Evolutionary conservation across 1,139 yeast species (phyloP), one percentile per base, ranked within the genome.

Genomic region (Arxiozyma slooffiae): DNA sequence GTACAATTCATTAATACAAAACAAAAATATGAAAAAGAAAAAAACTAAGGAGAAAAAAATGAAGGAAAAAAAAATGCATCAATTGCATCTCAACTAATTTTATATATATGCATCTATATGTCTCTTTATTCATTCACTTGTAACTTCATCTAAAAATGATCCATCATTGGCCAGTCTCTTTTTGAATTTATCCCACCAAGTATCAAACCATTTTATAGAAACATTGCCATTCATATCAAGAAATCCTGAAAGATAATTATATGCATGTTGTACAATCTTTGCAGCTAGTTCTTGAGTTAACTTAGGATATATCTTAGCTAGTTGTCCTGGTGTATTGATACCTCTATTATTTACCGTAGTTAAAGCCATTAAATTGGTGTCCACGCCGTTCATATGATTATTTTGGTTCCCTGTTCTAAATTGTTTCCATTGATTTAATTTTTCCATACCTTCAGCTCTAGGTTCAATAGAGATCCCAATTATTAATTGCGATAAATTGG

Each of bases 101-200:
- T 17, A 39, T 6, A 20, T 17, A 18, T 18, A 42, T 16, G 7
- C 22, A 7, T 20, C 17, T 36, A 30, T 23, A 16, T 37, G 7
- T 16, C 18, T 38, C 22, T 41, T 20, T 39, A 21, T 8, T 46
- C 18, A 53, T 44, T 58, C 60, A 24, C 55, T 55, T 7, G 69
- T 64, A 3, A 67, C 62, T 47, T 71, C 72, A 55, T 86, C 87
- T 48, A 92, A 69, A 62, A 88, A 92, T 51, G 78, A 79, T 1
- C 97, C 97, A 64, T 94, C 94, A 55, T 82, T 82, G 18, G 79
- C 75, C 52, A 92, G 63, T 62, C 85, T 82, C 16, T 78, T 70
- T 66, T 79, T 85, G 70, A 92, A 94, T 68, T 89, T 92, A 55
- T 78, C 82, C 97, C 98, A 90, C 99, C 99, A 92, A 39, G 80